These are phyloP conservation scores for Sporisorium exsertum DNA, from an alignment of 1,284 basidiomycete species.

Conservation along the genomic window DNA sequence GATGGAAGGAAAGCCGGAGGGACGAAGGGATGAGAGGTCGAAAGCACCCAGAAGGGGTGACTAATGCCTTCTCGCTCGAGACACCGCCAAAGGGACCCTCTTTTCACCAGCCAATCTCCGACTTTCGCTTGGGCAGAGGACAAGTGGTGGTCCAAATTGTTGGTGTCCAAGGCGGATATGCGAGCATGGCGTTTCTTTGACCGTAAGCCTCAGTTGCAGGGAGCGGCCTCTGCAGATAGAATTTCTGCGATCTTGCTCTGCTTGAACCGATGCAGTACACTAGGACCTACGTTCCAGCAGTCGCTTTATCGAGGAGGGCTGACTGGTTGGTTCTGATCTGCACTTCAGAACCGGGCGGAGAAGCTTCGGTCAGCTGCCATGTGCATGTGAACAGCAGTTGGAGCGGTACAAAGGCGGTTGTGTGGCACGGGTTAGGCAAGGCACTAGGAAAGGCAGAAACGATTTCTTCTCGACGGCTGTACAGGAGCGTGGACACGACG, in stretches of 20 bases:
- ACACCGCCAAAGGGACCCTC: not conserved
- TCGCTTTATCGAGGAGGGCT: too few species aligned
- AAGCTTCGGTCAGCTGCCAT: not conserved
- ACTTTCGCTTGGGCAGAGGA: not conserved
- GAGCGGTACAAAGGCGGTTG: not conserved
- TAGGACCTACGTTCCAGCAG: too few species aligned
- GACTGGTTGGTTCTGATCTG: too few species aligned
- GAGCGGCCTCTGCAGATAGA: not conserved
- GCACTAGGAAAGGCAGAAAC: not conserved
- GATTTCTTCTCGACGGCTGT: not conserved
- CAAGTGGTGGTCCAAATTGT: not conserved
- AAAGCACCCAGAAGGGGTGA: not conserved
- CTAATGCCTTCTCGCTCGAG: not conserved
- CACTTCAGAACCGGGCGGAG: not conserved
- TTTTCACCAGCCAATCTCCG: slow-evolving; percentile 1
- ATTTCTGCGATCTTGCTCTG: not conserved
- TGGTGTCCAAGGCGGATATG: not conserved
- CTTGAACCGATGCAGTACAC: not conserved
- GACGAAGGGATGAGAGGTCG: not conserved
- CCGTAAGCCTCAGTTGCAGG: not conserved
- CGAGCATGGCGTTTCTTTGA: not conserved
- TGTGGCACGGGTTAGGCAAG: not conserved
- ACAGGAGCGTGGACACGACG: too few species aligned
- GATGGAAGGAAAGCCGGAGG: not conserved
- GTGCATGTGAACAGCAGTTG: not conserved